Evolutionary conservation across 2,329 filamentous ascomycete species (phyloP).

Genomic region (Fusarium brevicatenulatum): DNA sequence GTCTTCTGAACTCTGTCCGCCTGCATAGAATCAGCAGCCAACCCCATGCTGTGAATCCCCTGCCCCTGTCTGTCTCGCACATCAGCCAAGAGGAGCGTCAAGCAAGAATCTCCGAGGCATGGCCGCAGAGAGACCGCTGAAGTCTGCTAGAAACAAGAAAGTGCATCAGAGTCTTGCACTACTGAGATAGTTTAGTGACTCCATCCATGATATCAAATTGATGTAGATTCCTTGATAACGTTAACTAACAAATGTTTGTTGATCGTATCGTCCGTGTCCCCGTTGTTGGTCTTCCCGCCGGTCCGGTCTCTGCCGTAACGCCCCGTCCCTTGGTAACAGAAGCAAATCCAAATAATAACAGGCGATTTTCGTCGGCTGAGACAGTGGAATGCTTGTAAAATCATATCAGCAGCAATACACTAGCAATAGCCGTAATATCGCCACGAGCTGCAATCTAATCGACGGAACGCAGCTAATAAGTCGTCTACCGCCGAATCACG

Average conservation of each 20-base stretch:
- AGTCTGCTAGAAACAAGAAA: conserved; percentile 3
- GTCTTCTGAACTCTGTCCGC: conserved; percentile 11
- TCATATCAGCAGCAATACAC: conserved; percentile 1
- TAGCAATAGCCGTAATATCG: not conserved
- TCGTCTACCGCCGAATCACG: not conserved
- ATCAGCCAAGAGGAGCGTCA: conserved; percentile 18
- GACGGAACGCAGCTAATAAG: not conserved
- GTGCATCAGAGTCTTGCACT: not conserved
- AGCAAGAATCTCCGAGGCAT: conserved; percentile 31
- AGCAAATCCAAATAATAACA: conserved; percentile 7
- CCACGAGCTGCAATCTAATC: conserved; percentile 9
- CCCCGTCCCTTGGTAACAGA: conserved; percentile 1
- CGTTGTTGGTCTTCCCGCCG: conserved; percentile 9
- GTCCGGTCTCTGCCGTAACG: conserved; percentile 32
- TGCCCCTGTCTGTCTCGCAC: conserved; percentile 20
- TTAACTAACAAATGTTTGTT: not conserved
- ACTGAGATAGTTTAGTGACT: not conserved
- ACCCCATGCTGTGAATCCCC: conserved; percentile 18
- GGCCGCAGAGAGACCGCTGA: conserved; percentile 23
- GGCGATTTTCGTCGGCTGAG: conserved; percentile 15
- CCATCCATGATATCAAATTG: not conserved
- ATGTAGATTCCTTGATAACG: not conserved
- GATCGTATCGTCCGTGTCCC: conserved; percentile 5
- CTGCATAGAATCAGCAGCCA: conserved; percentile 3
- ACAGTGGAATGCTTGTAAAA: conserved; percentile 30